Conservation (phyloP, 257 asterid species). For the Salvia miltiorrhiza region DNA sequence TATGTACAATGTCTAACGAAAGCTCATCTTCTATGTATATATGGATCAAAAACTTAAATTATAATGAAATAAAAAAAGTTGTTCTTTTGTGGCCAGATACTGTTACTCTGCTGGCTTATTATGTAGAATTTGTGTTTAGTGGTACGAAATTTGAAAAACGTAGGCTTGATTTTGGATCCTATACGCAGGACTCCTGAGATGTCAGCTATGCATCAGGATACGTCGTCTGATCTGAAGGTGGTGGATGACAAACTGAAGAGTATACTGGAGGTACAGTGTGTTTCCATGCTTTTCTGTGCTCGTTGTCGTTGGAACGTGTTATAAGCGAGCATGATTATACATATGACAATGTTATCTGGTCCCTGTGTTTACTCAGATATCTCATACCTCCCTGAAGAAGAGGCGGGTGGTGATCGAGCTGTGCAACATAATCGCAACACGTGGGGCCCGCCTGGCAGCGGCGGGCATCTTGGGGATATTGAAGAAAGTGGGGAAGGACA, state of each 20-base stretch:
- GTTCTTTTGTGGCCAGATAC: neutral
- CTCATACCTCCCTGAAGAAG: conserved; percentile 54
- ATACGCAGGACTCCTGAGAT: conserved; percentile 79
- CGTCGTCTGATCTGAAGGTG: conserved; percentile 62
- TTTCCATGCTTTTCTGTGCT: neutral
- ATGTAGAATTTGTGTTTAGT: neutral
- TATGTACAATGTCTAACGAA: neutral
- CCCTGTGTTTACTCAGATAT: conserved; percentile 38
- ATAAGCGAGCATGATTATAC: neutral
- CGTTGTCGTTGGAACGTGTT: neutral
- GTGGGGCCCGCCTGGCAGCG: conserved; percentile 90
- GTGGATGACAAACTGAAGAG: conserved; percentile 64
- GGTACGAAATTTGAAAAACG: too few species aligned
- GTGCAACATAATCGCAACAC: conserved; percentile 69
- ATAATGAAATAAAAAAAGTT: too few species aligned
- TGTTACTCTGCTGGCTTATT: neutral
- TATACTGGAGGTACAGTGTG: conserved; percentile 51
- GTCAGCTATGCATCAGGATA: conserved; percentile 95
- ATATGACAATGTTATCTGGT: neutral
- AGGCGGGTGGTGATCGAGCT: conserved; percentile 66
- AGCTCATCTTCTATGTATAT: neutral
- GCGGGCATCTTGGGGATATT: conserved; percentile 67
- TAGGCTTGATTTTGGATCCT: neutral
- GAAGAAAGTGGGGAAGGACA: conserved; percentile 75
- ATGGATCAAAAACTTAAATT: neutral